phyloP scores from a whole-genome alignment of 495 filamentous ascomycete species.

The Lophiotrema nucula region DNA sequence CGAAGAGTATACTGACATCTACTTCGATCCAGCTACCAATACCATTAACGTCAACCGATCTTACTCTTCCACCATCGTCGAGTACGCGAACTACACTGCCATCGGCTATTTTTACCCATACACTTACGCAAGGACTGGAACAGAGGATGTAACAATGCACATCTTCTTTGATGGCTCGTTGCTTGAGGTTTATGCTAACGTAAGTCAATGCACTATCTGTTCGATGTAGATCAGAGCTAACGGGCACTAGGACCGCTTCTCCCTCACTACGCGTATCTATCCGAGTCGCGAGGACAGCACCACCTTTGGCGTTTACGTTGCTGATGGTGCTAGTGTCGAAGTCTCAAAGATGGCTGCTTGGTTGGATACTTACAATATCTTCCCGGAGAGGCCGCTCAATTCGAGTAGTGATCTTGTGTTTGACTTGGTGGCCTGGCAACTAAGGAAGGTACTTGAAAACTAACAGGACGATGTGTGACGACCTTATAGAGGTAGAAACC shows the following conservation, averaged over 20 bases:
- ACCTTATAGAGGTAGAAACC: too few relatives aligned
- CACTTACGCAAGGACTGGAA: slow-evolving; percentile 18
- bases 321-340: slow-evolving; percentile 27
- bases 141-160: slow-evolving; percentile 37
- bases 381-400: slow-evolving; percentile 38
- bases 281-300: slow-evolving; percentile 36
- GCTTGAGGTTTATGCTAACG: slow-evolving; percentile 42
- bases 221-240: not conserved
- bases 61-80: slow-evolving; percentile 35
- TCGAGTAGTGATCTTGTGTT: slow-evolving; percentile 39
- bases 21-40: slow-evolving; percentile 37
- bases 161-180: slow-evolving; percentile 42
- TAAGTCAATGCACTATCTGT: slow-evolving; percentile 6
- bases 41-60: slow-evolving; percentile 40
- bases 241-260: slow-evolving; percentile 36
- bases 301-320: slow-evolving; percentile 39
- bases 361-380: slow-evolving; percentile 34
- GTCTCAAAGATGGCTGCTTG: slow-evolving; percentile 34
- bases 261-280: slow-evolving; percentile 42
- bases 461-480: too few relatives aligned
- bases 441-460: slow-evolving; percentile 13
- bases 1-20: slow-evolving; percentile 42
- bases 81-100: slow-evolving; percentile 36
- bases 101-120: slow-evolving; percentile 43
- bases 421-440: slow-evolving; percentile 43